Evolutionary conservation across 1,139 yeast species (phyloP), one percentile per base, ranked within the genome.

Genomic region (Blastobotrys buckinghamii): DNA sequence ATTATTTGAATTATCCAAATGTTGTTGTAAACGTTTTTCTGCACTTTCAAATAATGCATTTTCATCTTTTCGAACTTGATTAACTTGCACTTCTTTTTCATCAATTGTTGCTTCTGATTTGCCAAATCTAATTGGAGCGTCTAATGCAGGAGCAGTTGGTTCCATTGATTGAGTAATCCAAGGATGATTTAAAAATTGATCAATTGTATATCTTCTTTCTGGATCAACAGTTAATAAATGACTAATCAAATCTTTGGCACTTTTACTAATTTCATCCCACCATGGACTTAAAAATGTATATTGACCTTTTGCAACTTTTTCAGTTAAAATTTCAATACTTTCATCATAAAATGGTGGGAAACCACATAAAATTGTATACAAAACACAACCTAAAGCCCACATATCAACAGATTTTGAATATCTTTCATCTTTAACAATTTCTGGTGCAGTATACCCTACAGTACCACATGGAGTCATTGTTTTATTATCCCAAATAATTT

Each of bases 271-370:
- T 59, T 90, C 96, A 66, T 90, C 97, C 97, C 97, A 90, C 97
- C 97, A 90, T 0, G 97, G 97, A 50, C 80, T 73, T 51, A 90
- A 71, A 64, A 89, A 90, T 15, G 85, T 82, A 64, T 76, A 90
- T 58, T 87, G 85, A 26, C 97, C 97, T 48, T 74, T 74, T 12
- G 94, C 81, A 39, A 90, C 95, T 64, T 89, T 89, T 58, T 77
- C 79, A 0, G 96, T 86, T 54, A 90, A 70, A n/a, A 77, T 76
- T 55, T 84, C 87, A 54, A 86, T 82, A 59, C 82, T 79, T 57
- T 89, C 96, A 65, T 90, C 96, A 68, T 87, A 90, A 64, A 90
- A 90, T 17, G 97, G 97, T 1, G 97, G 97, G 68, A 90, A 90
- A 4, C 97, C 97, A 70, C 97, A 89, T 43, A 90, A 69, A 29